Conservation (phyloP, 768 basidiomycete species). For the Xerocomellus intermedius region DNA sequence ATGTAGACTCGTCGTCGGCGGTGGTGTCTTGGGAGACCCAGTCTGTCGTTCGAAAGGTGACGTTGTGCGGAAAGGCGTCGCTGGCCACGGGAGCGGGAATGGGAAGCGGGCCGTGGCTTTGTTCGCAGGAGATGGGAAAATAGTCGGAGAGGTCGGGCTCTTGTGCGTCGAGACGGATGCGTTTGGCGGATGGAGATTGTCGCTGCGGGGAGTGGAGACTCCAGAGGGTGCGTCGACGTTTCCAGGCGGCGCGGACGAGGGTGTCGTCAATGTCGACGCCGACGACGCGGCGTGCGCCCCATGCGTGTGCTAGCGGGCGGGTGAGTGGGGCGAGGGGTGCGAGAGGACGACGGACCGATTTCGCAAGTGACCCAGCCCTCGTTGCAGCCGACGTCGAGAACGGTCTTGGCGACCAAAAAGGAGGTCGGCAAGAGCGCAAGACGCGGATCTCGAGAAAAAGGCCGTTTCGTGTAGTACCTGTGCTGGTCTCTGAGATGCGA, state of each 20-base stretch:
- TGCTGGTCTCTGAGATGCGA: too few relatives aligned
- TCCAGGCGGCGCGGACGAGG: slow-evolving; percentile 76
- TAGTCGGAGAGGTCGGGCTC: slow-evolving; percentile 27
- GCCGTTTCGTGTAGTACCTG: slow-evolving; percentile 80
- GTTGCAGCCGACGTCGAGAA: slow-evolving; percentile 87
- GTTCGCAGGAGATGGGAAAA: slow-evolving; percentile 77
- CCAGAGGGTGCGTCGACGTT: slow-evolving; percentile 67
- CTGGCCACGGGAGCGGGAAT: slow-evolving; percentile 42
- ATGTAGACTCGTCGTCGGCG: slow-evolving; percentile 55
- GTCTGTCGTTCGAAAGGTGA: slow-evolving; percentile 68
- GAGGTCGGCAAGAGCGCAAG: slow-evolving; percentile 55
- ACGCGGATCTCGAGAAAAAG: slow-evolving; percentile 57
- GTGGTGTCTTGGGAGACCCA: slow-evolving; percentile 61
- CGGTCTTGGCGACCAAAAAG: slow-evolving; percentile 53
- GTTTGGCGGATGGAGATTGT: slow-evolving; percentile 8
- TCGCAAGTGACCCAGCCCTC: slow-evolving; percentile 85
- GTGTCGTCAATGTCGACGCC: slow-evolving; percentile 85
- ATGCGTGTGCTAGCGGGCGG: slow-evolving; percentile 55
- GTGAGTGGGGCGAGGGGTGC: background rate
- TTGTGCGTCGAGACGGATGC: slow-evolving; percentile 5
- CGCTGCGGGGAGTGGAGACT: slow-evolving; percentile 48
- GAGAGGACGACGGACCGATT: slow-evolving; percentile 46
- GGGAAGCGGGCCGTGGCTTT: slow-evolving; percentile 73
- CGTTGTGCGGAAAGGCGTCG: slow-evolving; percentile 71
- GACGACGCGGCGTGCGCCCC: slow-evolving; percentile 61